These are phyloP conservation scores for Nicotiana rustica DNA, from an alignment of 305 asterid genomes.

Conservation along the genomic window DNA sequence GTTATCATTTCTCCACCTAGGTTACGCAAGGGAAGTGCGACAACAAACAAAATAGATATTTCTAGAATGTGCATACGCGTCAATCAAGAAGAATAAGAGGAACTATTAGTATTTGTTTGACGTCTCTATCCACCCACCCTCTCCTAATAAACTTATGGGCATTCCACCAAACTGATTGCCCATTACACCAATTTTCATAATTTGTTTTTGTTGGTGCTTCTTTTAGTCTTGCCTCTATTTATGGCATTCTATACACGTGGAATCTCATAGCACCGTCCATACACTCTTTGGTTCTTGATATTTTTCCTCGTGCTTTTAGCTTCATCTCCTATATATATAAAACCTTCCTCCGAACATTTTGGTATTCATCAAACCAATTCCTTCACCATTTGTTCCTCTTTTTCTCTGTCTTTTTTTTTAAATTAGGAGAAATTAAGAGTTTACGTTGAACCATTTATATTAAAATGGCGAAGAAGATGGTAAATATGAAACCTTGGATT, in stretches of 20 bases:
- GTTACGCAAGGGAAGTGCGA: background rate
- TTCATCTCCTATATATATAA: background rate
- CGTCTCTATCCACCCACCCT: background rate
- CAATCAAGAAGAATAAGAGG: background rate
- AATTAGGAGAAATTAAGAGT: background rate
- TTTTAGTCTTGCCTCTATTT: background rate
- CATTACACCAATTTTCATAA: background rate
- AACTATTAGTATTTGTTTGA: background rate
- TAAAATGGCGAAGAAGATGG: conserved; percentile 45
- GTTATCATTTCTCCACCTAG: background rate
- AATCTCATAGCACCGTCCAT: conserved; percentile 32
- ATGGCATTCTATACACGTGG: conserved; percentile 45
- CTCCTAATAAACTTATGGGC: background rate
- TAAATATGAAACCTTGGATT: conserved; percentile 43
- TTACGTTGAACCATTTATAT: background rate
- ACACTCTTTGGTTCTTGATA: background rate
- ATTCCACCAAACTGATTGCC: conserved; percentile 17
- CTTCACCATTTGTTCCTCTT: background rate
- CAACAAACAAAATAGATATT: background rate
- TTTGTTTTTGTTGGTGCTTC: background rate
- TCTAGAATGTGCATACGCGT: conserved; percentile 15
- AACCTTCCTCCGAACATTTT: background rate
- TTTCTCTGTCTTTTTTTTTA: background rate
- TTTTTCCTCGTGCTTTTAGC: background rate
- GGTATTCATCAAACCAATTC: background rate